Conservation (phyloP, 345 rosid species). For the Eucalyptus dawsonii region DNA sequence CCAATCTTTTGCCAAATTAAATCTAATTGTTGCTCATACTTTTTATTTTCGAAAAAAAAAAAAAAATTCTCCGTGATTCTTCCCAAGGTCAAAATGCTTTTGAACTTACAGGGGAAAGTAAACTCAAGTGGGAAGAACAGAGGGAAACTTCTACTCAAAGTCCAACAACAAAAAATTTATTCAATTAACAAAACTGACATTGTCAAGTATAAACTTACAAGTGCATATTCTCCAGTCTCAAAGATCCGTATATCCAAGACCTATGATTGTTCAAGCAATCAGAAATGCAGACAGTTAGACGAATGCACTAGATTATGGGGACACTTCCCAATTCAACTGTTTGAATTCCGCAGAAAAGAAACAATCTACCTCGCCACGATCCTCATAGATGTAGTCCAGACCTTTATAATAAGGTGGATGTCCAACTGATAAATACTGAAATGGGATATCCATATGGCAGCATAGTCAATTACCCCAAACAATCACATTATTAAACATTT, state of each 20-base stretch:
- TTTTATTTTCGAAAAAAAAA: neutral
- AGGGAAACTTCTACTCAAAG: neutral
- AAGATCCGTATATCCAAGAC: slow-evolving; percentile 68
- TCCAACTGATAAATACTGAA: slow-evolving; percentile 88
- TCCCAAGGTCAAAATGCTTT: neutral
- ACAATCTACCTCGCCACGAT: slow-evolving; percentile 77
- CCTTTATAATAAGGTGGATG: slow-evolving; percentile 96
- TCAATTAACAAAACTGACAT: neutral
- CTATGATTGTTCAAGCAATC: slow-evolving; percentile 7
- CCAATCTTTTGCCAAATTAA: neutral
- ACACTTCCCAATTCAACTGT: neutral
- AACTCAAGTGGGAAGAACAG: neutral
- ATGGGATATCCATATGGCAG: neutral
- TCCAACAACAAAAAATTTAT: neutral
- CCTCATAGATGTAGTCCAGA: slow-evolving; percentile 83
- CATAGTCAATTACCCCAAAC: neutral
- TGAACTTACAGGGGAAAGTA: neutral
- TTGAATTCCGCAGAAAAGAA: neutral
- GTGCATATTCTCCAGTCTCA: slow-evolving; percentile 94
- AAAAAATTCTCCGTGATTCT: neutral
- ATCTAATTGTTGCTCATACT: neutral
- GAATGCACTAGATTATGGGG: neutral
- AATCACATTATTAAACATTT: neutral
- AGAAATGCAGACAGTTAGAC: neutral
- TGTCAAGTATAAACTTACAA: slow-evolving; percentile 35